Percentiles rank a stretch among this genome's conserved stretches.
Evolutionary conservation across 2,329 filamentous ascomycete species (phyloP).

Genomic region (Trichoderma sp.): DNA sequence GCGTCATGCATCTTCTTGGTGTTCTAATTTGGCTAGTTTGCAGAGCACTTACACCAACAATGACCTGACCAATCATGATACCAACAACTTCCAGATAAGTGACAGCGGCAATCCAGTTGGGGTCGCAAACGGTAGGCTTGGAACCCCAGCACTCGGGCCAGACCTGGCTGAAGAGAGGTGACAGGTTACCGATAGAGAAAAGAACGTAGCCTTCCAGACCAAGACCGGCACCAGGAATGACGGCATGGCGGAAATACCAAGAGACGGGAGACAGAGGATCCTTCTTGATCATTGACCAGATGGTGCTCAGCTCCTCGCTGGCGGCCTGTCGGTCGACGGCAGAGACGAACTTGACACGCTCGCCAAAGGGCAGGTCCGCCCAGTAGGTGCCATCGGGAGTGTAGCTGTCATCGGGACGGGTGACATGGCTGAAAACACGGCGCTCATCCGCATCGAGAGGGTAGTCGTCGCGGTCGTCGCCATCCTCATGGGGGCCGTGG

Average conservation of each 20-base stretch:
- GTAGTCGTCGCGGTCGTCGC: slow-evolving; percentile 49
- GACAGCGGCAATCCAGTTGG: slow-evolving; percentile 78
- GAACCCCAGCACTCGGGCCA: slow-evolving; percentile 75
- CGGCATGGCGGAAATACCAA: slow-evolving; percentile 87
- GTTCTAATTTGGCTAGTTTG: not conserved
- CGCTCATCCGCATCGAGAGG: slow-evolving; percentile 47
- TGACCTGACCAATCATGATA: slow-evolving; percentile 90
- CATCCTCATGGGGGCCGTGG: slow-evolving; percentile 47
- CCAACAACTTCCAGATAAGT: slow-evolving; percentile 91
- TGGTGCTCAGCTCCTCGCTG: slow-evolving; percentile 60
- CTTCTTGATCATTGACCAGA: slow-evolving; percentile 78
- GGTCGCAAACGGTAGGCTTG: slow-evolving; percentile 58
- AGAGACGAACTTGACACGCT: slow-evolving; percentile 73
- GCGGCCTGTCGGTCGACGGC: slow-evolving; percentile 70
- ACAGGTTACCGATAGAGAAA: slow-evolving; percentile 93
- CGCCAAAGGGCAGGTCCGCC: slow-evolving; percentile 73
- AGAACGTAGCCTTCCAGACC: slow-evolving; percentile 93
- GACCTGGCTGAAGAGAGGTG: slow-evolving; percentile 71
- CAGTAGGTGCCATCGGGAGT: slow-evolving; percentile 82
- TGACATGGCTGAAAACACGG: slow-evolving; percentile 71
- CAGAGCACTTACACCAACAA: slow-evolving; percentile 67
- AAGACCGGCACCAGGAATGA: slow-evolving; percentile 87
- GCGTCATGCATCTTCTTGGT: slow-evolving; percentile 2
- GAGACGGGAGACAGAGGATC: slow-evolving; percentile 80
- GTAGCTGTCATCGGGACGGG: slow-evolving; percentile 86